These are phyloP conservation scores for Trichoderma lentiforme DNA, from an alignment of 2,329 filamentous ascomycete genomes.

Conservation along the genomic window DNA sequence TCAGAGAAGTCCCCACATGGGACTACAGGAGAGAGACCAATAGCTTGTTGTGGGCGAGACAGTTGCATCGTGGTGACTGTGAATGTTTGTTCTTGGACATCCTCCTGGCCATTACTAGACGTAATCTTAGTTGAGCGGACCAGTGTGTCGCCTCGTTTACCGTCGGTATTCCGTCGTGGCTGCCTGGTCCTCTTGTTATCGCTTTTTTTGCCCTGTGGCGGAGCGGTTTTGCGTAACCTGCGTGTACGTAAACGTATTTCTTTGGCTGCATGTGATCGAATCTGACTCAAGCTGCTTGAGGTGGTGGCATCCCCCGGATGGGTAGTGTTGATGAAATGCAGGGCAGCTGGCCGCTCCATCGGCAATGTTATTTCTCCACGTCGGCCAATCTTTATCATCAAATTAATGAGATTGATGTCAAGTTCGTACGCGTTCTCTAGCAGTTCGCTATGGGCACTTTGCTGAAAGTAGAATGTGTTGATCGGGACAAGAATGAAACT, in stretches of 20 bases:
- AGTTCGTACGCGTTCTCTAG: background rate
- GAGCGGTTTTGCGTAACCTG: background rate
- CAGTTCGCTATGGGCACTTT: rapidly evolving
- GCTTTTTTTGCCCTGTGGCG: background rate
- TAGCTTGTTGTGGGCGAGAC: rapidly evolving
- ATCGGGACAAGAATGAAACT: background rate
- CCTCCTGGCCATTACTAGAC: background rate
- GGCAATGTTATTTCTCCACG: background rate
- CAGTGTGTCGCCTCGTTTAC: background rate
- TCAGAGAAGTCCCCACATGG: background rate
- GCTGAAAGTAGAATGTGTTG: background rate
- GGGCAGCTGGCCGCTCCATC: background rate
- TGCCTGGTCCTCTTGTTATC: background rate
- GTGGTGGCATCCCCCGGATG: background rate
- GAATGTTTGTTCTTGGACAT: background rate
- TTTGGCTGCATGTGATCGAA: background rate
- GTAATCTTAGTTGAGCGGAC: background rate
- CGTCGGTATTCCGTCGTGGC: background rate
- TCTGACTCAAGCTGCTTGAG: background rate
- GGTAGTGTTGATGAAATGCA: background rate
- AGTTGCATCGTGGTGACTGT: background rate
- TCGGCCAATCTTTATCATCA: rapidly evolving
- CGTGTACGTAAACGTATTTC: background rate
- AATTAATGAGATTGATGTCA: background rate
- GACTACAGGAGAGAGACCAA: background rate